Evolutionary conservation across 106 monocot genomes (phyloP).

Genomic region (Phalaenopsis equestris): DNA sequence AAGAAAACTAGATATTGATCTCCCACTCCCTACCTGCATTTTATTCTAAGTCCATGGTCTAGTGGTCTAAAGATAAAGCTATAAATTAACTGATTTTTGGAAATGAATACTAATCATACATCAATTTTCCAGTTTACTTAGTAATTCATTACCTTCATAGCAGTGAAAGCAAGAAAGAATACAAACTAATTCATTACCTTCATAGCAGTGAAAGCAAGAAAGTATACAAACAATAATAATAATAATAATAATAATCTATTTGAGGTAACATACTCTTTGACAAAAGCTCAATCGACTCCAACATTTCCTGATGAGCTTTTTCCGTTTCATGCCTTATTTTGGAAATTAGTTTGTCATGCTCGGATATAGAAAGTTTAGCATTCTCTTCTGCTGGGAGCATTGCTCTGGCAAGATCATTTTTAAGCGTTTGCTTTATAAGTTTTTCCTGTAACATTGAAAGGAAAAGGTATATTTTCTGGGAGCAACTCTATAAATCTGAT

Average conservation of each 20-base stretch:
- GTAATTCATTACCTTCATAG: neutral
- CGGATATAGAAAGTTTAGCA: conserved; percentile 25
- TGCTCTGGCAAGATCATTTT: conserved; percentile 39
- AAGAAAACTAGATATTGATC: neutral
- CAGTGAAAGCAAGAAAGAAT: neutral
- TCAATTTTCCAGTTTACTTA: neutral
- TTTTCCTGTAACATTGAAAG: conserved; percentile 34
- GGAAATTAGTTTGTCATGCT: conserved; percentile 39
- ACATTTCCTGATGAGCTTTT: conserved; percentile 36
- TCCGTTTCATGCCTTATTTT: conserved; percentile 35
- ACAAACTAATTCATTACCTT: neutral
- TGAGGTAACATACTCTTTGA: conserved; percentile 10
- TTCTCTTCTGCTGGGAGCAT: conserved; percentile 31
- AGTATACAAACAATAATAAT: neutral
- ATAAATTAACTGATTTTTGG: neutral
- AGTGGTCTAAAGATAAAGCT: neutral
- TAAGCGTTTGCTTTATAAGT: conserved; percentile 50
- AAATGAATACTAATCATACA: neutral
- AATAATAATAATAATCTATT: neutral
- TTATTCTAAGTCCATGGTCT: neutral
- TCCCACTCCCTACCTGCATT: neutral
- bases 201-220: neutral
- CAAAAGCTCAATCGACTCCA: conserved; percentile 20
- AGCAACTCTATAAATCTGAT: neutral
- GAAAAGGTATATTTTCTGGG: neutral